Base-by-base conservation (phyloP, 768 basidiomycete species). In the Tubosaeta brunneosetosa region DNA sequence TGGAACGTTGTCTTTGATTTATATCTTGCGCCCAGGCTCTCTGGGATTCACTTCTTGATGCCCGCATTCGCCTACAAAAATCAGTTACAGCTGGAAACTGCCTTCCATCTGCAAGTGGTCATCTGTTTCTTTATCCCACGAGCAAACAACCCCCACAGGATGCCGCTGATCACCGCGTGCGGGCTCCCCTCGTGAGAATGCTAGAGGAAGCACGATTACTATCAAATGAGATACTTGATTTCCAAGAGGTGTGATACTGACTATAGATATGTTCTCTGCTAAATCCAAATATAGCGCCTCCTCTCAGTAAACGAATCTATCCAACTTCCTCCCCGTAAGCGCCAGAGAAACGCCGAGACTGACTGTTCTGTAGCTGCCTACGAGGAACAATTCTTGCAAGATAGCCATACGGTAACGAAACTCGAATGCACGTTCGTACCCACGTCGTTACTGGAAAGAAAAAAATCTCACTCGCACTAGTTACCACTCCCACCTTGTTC, bases 11-110 rank as follows among this genome's bases (percentile, higher is more conserved):
- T 32, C 45, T 48, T n/a, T 43, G 44, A 57, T 55, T 45, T 46
- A 42, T 44, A 51, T 38, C 26, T 47, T 29, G 46, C 29, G 10
- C 50, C 25, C 53, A 97, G 93, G 74, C 77, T 3, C 69, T 94
- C 33, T 97, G 92, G 88, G 92, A 97, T 66, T 76, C 79, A 5
- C 75, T 97, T 34, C 77, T 97, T 27, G 91, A 97, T 65, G 82
- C 89, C n/a, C 83, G 95, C 33, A 98, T 98, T 66, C 85, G 85
- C 25, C 69, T 97, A 41, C 95, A 97, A 71, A 97, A 94, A 72
- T 80, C 85, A 22, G 74, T 84, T 42, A 62, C 74, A 2, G 73
- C 84, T 11, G 76, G 84, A 6, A 89, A 91, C 62, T 72, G 73
- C 45, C 74, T 97, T 6, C 86, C 89, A 32, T 62, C 58, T 32